phyloP scores from a whole-genome alignment of 2,329 filamentous ascomycete genomes.

The Samsoniella hepiali region DNA sequence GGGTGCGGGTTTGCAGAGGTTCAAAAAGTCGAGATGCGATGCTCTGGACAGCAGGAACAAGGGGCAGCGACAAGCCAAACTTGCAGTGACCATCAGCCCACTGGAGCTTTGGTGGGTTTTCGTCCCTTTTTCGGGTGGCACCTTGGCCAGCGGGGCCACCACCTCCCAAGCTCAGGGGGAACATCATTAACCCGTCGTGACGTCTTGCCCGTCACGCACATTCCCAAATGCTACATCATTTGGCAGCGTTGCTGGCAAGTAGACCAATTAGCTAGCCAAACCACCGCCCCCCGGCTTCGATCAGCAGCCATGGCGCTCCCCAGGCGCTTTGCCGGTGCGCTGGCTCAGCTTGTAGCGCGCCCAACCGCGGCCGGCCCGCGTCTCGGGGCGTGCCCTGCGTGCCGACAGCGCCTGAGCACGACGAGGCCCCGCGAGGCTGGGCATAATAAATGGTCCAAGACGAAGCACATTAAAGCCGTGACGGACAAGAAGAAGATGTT shows the following conservation, averaged over 20 bases:
- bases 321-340: neutral
- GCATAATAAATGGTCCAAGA: constrained; percentile 94
- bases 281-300: too few relatives aligned
- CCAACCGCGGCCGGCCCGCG: neutral
- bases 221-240: neutral
- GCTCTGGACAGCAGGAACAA: constrained; percentile 12
- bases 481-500: constrained; percentile 77
- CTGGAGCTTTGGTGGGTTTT: constrained; percentile 10
- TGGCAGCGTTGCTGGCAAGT: neutral
- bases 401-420: constrained; percentile 47
- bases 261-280: neutral
- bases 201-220: neutral
- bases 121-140: constrained; percentile 1
- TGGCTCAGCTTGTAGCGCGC: neutral
- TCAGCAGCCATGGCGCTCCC: neutral
- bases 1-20: constrained; percentile 10
- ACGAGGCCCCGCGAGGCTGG: constrained; percentile 54
- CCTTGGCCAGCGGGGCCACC: neutral
- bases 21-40: constrained; percentile 3
- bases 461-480: constrained; percentile 89
- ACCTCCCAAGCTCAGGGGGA: constrained; percentile 20
- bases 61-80: constrained; percentile 8
- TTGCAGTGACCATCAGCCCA: constrained; percentile 11
- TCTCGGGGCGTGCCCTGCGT: constrained; percentile 43
- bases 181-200: constrained; percentile 31